phyloP scores from a whole-genome alignment of 257 asterid genomes.

The Leptodermis oblonga region DNA sequence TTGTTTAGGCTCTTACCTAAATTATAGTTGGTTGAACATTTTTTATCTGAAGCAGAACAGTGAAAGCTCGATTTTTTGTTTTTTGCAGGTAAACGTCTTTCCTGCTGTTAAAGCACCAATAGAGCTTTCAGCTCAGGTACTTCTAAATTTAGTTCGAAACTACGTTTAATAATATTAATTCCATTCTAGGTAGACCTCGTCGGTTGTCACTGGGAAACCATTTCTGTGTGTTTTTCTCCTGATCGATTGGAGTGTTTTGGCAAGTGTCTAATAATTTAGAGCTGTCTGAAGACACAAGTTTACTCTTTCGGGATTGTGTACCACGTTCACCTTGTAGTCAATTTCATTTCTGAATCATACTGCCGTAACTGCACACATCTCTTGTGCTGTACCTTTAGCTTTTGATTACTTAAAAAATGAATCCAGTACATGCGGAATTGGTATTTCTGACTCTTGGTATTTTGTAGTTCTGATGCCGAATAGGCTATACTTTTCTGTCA shows the following conservation, averaged over 20 bases:
- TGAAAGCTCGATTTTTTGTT: not conserved
- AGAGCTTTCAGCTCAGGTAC: constrained; percentile 86
- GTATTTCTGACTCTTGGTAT: not conserved
- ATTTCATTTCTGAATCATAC: not conserved
- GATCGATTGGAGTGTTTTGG: not conserved
- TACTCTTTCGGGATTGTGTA: not conserved
- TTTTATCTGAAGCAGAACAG: not conserved
- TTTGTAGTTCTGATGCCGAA: not conserved
- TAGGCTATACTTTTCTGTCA: constrained; percentile 3
- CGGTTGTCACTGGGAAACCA: not conserved
- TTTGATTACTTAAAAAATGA: not conserved
- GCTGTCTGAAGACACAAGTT: not conserved
- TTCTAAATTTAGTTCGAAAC: not conserved
- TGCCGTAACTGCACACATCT: not conserved
- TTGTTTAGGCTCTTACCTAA: not conserved
- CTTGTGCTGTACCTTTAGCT: not conserved
- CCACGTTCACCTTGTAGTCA: not conserved
- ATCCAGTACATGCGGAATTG: not conserved
- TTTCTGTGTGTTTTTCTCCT: not conserved
- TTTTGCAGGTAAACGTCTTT: constrained; percentile 72
- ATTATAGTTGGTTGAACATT: not conserved
- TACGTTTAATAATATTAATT: not conserved
- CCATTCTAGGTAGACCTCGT: not conserved
- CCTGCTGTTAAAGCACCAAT: constrained; percentile 90
- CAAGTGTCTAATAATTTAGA: not conserved